Evolutionary conservation across 2,329 filamentous ascomycete species (phyloP), one percentile per base, ranked within the genome.

Genomic region (Colletotrichum sp.): DNA sequence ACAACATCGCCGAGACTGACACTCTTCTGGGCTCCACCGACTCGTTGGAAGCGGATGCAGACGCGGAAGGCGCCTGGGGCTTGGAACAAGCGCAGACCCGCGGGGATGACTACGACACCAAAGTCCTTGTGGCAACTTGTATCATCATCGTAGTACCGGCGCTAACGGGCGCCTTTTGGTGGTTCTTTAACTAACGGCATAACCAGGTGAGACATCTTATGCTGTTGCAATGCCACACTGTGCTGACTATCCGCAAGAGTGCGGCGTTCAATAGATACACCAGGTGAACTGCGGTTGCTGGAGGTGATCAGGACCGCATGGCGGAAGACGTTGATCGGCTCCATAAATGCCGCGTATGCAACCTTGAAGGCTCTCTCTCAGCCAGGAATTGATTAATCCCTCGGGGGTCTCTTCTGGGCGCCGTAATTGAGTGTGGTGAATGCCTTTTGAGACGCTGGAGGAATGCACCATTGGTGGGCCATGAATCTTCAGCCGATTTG

Each of bases 381-480:
- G 36, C 36, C 36, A 39, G 36, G 7, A 39, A 39, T 8, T 39
- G 15, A 39, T 8, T 39, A 8, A 39, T 39, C 15, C 36, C 36
- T 18, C 2, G 36, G 3, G 36, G 5, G 1, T 2, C 36, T 44
- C 36, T 44, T 44, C 0, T 6, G 16, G 2, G 4, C 1, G 16
- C 8, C 36, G 16, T 0, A 44, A 10, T 44, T 10, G 5, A 44
- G 36, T 44, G 36, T 44, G 36, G 36, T 6, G 2, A 44, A 3
- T 6, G 0, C 16, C 16, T 44, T 44, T 0, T 1, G 36, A 44
- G 36, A 44, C 16, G 36, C 36, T 44, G 16, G 16, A 39, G 16
- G 0, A 39, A 39, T 39, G 3, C 8, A 39, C 16, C 16, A 18
- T 39, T 39, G 0, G 36, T 39, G 36, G 36, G 36, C 36, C 1